phyloP scores from a whole-genome alignment of 2,329 filamentous ascomycete genomes.

The Aschersonia sp. region DNA sequence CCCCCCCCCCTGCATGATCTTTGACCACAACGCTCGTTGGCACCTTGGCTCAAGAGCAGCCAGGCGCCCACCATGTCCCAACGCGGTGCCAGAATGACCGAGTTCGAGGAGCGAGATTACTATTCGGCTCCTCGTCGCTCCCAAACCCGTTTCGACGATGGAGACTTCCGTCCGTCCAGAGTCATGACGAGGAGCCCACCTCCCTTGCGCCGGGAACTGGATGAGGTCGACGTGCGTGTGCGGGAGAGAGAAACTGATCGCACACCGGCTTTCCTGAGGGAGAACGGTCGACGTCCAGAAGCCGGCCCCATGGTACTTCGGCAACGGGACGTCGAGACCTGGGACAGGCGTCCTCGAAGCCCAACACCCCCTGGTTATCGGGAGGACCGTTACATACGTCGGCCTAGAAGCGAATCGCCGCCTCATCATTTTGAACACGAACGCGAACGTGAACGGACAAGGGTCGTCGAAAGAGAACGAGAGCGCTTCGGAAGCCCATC shows the following conservation, averaged over 20 bases:
- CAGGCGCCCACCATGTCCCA: conserved; percentile 7
- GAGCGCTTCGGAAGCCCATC: conserved; percentile 25
- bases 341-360: conserved; percentile 32
- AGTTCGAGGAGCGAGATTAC: conserved; percentile 32
- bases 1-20: no score
- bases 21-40: no score
- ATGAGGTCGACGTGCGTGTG: conserved; percentile 26
- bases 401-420: conserved; percentile 28
- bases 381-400: conserved; percentile 27
- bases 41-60: no score
- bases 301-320: conserved; percentile 38
- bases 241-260: conserved; percentile 29
- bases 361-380: conserved; percentile 27
- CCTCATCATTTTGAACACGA: conserved; percentile 16
- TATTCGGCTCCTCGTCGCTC: conserved; percentile 22
- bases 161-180: conserved; percentile 12
- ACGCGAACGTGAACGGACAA: conserved; percentile 19
- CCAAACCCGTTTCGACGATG: conserved; percentile 10
- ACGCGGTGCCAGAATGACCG: conserved; percentile 13
- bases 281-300: conserved; percentile 32
- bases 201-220: conserved; percentile 11
- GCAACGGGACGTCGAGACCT: conserved; percentile 38
- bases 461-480: conserved; percentile 24
- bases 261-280: conserved; percentile 35
- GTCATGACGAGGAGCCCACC: conserved; percentile 12